Evolutionary conservation across 1,284 basidiomycete species (phyloP).

Genomic region (Pseudozyma sp.): DNA sequence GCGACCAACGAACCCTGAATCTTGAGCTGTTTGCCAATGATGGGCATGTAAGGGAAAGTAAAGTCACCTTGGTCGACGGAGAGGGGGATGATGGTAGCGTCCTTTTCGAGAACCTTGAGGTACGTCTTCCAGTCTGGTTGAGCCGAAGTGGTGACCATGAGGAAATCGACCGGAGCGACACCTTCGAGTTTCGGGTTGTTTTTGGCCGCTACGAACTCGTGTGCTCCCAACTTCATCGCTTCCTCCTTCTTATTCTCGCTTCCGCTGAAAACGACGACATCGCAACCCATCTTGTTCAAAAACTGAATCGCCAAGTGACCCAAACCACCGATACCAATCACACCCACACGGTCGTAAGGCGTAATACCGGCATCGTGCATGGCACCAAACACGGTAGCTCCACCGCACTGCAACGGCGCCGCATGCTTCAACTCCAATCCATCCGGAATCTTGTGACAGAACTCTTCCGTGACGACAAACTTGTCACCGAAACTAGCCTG

Average conservation of each 20-base stretch:
- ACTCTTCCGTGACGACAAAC: slow-evolving; percentile 59
- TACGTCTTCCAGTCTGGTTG: slow-evolving; percentile 64
- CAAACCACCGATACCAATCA: slow-evolving; percentile 53
- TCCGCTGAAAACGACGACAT: slow-evolving; percentile 56
- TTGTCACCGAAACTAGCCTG: slow-evolving; percentile 63
- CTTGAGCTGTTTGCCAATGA: slow-evolving; percentile 59
- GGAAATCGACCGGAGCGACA: slow-evolving; percentile 56
- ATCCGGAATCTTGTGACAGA: slow-evolving; percentile 63
- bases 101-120: slow-evolving; percentile 54
- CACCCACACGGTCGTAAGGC: slow-evolving; percentile 45
- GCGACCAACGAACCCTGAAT: slow-evolving; percentile 62
- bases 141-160: slow-evolving; percentile 60
- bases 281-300: slow-evolving; percentile 55
- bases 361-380: slow-evolving; percentile 44
- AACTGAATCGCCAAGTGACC: slow-evolving; percentile 58
- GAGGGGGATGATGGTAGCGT: slow-evolving; percentile 61
- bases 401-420: slow-evolving; percentile 58
- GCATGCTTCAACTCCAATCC: slow-evolving; percentile 56
- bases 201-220: slow-evolving; percentile 62
- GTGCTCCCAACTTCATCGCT: slow-evolving; percentile 55
- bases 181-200: slow-evolving; percentile 57
- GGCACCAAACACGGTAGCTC: slow-evolving; percentile 55
- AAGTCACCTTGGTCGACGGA: slow-evolving; percentile 47
- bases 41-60: slow-evolving; percentile 56
- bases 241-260: slow-evolving; percentile 58